A percentile compares a stretch with the other conserved stretches of the same genome.
phyloP scores from a whole-genome alignment of 2,329 filamentous ascomycete species.

The Lasiodiplodia sp. region DNA sequence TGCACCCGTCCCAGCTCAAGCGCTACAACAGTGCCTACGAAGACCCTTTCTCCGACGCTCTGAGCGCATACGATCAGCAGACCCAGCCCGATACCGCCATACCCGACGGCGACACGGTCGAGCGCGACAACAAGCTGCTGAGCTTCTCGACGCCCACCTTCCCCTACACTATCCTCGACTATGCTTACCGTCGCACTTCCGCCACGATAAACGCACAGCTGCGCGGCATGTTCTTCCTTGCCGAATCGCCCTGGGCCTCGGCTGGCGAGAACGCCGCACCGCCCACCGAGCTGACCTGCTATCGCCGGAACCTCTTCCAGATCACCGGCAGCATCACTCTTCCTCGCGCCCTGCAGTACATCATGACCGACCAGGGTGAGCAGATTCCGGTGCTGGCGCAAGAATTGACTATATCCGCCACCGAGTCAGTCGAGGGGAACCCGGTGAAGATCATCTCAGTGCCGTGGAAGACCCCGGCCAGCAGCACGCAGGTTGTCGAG shows the following conservation, averaged over 20 bases:
- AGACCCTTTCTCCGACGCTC: conserved; percentile 59
- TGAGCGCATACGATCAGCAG: conserved; percentile 57
- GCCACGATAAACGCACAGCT: conserved; percentile 76
- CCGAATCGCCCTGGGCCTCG: conserved; percentile 74
- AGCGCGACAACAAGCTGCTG: conserved; percentile 66
- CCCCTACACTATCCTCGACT: conserved; percentile 70
- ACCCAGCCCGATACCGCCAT: conserved; percentile 54
- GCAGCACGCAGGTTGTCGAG: conserved; percentile 72
- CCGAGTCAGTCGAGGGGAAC: conserved; percentile 93
- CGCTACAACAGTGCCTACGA: conserved; percentile 59
- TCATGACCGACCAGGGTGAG: conserved; percentile 84
- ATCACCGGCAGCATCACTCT: conserved; percentile 89
- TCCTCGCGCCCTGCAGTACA: conserved; percentile 77
- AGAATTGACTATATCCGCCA: conserved; percentile 89
- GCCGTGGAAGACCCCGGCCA: conserved; percentile 94
- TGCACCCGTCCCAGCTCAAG: conserved; percentile 48
- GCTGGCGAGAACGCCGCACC: conserved; percentile 63
- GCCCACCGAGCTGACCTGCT: conserved; percentile 88
- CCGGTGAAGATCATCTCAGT: conserved; percentile 93
- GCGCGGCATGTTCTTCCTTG: conserved; percentile 88
- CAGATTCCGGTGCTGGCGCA: conserved; percentile 81
- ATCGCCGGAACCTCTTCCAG: conserved; percentile 93
- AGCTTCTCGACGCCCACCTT: conserved; percentile 58
- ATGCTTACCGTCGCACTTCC: conserved; percentile 68
- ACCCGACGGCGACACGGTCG: conserved; percentile 64